Percentiles rank a stretch among this genome's conserved stretches.
These are phyloP conservation scores for Aureobasidium melanogenum DNA, from an alignment of 2,329 filamentous ascomycete species.

Conservation along the genomic window DNA sequence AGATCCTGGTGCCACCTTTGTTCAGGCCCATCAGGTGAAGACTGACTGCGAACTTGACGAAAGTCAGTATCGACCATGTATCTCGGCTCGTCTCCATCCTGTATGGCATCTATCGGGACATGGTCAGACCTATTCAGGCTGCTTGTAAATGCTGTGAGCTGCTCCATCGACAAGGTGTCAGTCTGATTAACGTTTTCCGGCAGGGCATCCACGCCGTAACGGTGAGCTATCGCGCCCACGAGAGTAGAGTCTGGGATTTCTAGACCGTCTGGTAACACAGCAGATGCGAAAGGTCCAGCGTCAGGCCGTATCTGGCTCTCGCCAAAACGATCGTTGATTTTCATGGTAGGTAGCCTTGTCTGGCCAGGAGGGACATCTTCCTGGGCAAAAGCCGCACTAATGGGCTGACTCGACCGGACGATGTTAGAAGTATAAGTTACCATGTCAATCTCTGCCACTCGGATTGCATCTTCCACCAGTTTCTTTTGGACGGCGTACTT, in stretches of 20 bases:
- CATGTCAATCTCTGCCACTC: conserved; percentile 61
- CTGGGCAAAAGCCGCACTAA: conserved; percentile 37
- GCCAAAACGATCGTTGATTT: conserved; percentile 25
- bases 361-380: conserved; percentile 26
- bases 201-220: conserved; percentile 29
- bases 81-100: background rate
- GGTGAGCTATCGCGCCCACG: background rate
- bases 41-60: background rate
- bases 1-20: conserved; percentile 62
- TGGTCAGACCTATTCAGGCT: background rate
- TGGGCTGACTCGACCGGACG: conserved; percentile 36
- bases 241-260: background rate
- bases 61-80: conserved; percentile 4
- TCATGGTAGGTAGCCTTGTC: conserved; percentile 21
- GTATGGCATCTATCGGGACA: background rate
- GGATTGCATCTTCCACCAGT: conserved; percentile 73
- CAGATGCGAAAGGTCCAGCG: background rate
- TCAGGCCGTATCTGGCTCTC: conserved; percentile 19
- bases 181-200: background rate
- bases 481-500: conserved; percentile 89
- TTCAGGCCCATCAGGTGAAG: conserved; percentile 22
- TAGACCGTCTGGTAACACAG: conserved; percentile 10
- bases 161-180: background rate
- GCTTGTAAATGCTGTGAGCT: background rate
- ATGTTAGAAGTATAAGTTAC: conserved; percentile 24